Evolutionary conservation across 129 eudicot genomes (phyloP), one percentile per base, ranked within the genome.

Genomic region (Rutidosis leptorrhynchoides): DNA sequence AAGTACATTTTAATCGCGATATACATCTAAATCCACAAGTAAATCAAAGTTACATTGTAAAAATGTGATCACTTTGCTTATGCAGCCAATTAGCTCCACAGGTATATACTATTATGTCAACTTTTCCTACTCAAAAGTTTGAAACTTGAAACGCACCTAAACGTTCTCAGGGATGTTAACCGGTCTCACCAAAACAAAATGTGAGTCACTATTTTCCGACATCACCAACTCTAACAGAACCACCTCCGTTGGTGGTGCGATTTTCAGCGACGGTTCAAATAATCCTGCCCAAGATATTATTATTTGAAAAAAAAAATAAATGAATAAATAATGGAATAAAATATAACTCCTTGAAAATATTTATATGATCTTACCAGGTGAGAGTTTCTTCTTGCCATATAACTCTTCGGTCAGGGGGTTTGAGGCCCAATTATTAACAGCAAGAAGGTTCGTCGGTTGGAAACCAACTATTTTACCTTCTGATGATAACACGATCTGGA

Each of bases 361-460:
- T 14, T 17, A 58, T 10, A 24, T 7, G 20, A n/a, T 19, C 58
- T 71, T 83, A 86, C 98, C 98, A 2, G 98, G 98, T 0, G 91
- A 85, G 42, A 88, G 89, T 48, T 80, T 79, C 65, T 62, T 86
- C 81, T 87, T 78, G 65, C 87, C 87, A 73, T 88, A 79, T 57
- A 93, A 63, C 78, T 85, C 98, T 69, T 74, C 86, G 0, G 90
- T 81, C 45, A 93, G 69, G 28, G 96, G 96, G 72, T 88, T 84
- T 21, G 95, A 66, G 48, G 95, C 85, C 98, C 98, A 93, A 62
- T 83, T 79, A 73, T 84, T 82, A 6, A 88, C 96, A 45, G 89
- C 96, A 21, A 82, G 87, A 66, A 85, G 87, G 59, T 85, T 93
- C 25, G 96, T 86, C 51, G 98, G 98, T 78, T 88, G 92, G 72